phyloP scores from a whole-genome alignment of 164 flowering plant species.

The Liquidambar formosana region DNA sequence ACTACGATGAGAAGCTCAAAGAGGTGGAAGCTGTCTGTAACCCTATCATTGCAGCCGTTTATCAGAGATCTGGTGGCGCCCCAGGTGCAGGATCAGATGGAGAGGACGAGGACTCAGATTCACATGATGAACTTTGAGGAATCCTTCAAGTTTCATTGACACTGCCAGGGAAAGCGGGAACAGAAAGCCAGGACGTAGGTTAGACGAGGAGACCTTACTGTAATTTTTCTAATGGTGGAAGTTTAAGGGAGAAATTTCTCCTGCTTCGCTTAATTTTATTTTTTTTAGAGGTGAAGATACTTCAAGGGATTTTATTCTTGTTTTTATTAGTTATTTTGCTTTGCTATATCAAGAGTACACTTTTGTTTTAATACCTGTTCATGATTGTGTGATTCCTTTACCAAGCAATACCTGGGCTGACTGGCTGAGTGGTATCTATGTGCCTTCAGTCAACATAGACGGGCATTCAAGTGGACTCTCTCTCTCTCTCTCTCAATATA shows the following conservation, averaged over 20 bases:
- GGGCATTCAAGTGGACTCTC: too few relatives aligned
- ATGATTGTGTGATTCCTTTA: too few relatives aligned
- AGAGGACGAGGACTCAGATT: constrained; percentile 54
- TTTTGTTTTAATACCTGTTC: too few relatives aligned
- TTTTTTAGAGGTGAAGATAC: constrained; percentile 5
- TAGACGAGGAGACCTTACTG: constrained; percentile 12
- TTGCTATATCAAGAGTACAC: too few relatives aligned
- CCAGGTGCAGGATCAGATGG: constrained; percentile 49
- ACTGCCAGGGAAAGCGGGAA: background rate
- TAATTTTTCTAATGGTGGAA: constrained; percentile 17
- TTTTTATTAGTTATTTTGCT: background rate
- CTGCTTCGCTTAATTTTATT: constrained; percentile 6
- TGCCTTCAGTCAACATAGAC: too few relatives aligned
- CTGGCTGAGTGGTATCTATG: too few relatives aligned
- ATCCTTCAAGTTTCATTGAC: background rate
- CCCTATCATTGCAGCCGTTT: constrained; percentile 77
- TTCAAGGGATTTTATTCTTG: background rate
- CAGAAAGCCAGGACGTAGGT: constrained; percentile 1
- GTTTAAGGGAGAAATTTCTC: background rate
- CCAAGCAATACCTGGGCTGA: too few relatives aligned
- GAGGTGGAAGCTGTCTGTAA: constrained; percentile 89
- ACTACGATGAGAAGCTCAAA: constrained; percentile 80
- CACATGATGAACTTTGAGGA: constrained; percentile 71
- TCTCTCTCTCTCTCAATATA: too few relatives aligned
- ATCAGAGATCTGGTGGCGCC: constrained; percentile 80